These are phyloP conservation scores for Sugiyamaella grinbergsii DNA, from an alignment of 1,139 yeast species.

Conservation along the genomic window DNA sequence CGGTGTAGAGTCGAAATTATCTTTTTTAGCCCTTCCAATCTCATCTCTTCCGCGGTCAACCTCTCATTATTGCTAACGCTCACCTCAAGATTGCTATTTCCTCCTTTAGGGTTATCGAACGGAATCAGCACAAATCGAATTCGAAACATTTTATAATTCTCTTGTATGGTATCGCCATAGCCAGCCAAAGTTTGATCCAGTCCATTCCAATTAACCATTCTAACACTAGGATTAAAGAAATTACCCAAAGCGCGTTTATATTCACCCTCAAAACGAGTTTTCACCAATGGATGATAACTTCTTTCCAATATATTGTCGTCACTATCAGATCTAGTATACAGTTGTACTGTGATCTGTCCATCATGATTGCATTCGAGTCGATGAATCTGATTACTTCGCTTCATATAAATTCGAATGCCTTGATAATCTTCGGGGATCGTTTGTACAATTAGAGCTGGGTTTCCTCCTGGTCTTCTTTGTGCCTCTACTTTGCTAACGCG, in stretches of 20 bases:
- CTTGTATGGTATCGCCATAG: constrained; percentile 65
- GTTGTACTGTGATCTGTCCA: constrained; percentile 73
- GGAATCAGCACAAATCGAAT: constrained; percentile 84
- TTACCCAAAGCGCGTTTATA: constrained; percentile 64
- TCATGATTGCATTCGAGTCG: constrained; percentile 71
- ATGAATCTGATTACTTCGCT: constrained; percentile 82
- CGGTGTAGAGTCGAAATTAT: constrained; percentile 68
- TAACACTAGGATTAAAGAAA: constrained; percentile 55
- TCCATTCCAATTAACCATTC: constrained; percentile 82
- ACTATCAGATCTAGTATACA: constrained; percentile 48
- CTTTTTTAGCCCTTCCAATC: constrained; percentile 82
- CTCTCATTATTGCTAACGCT: constrained; percentile 54
- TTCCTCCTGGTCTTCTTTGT: constrained; percentile 61
- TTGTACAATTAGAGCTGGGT: constrained; percentile 45
- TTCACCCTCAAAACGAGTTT: constrained; percentile 74
- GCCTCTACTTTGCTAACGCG: constrained; percentile 65
- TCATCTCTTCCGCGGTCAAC: constrained; percentile 74
- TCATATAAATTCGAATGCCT: constrained; percentile 69
- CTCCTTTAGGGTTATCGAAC: constrained; percentile 57
- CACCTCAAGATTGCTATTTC: constrained; percentile 3
- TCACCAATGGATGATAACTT: constrained; percentile 57
- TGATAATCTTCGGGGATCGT: constrained; percentile 48
- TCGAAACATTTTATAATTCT: constrained; percentile 60
- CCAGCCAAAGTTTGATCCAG: constrained; percentile 91
- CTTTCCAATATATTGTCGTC: constrained; percentile 23